These are phyloP conservation scores for Taiozyma sp. DNA, from an alignment of 1,139 yeast species.

Conservation along the genomic window DNA sequence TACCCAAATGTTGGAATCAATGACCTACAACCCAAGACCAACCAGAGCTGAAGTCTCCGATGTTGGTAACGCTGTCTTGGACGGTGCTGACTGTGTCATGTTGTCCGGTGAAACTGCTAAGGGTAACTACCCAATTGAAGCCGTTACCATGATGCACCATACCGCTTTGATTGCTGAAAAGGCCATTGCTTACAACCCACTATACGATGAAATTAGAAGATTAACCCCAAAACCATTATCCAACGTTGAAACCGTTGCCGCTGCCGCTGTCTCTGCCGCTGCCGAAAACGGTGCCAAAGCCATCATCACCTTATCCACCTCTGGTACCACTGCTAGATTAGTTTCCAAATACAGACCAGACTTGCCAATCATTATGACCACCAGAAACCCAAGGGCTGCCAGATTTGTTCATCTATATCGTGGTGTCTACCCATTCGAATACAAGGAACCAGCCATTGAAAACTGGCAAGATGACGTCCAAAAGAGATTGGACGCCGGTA, in stretches of 20 bases:
- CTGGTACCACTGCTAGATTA: conserved; percentile 94
- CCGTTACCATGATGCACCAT: conserved; percentile 98
- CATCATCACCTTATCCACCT: conserved; percentile 90
- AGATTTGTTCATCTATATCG: conserved; percentile 95
- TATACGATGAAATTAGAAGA: conserved; percentile 85
- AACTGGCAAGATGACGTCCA: conserved; percentile 98
- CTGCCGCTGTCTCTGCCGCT: conserved; percentile 94
- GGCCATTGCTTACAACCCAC: conserved; percentile 86
- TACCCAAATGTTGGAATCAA: conserved; percentile 98
- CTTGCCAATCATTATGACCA: conserved; percentile 96
- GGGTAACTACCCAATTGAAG: conserved; percentile 97
- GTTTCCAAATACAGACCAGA: conserved; percentile 97
- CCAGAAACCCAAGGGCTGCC: conserved; percentile 91
- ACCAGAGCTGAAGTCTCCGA: conserved; percentile 99
- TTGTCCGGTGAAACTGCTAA: conserved; percentile 99
- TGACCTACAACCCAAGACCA: conserved; percentile 99
- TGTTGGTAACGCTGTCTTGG: conserved; percentile 98
- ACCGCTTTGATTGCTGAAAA: conserved; percentile 95
- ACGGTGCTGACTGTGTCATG: conserved; percentile 99
- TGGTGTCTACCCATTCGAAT: conserved; percentile 97
- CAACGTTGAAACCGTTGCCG: conserved; percentile 95
- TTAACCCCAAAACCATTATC: conserved; percentile 86
- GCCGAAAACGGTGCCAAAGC: conserved; percentile 97
- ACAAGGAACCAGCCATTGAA: conserved; percentile 58
- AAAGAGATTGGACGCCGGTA: conserved; percentile 91